Base-by-base conservation (phyloP, 2,329 filamentous ascomycete species). In the Claviceps sp. region DNA sequence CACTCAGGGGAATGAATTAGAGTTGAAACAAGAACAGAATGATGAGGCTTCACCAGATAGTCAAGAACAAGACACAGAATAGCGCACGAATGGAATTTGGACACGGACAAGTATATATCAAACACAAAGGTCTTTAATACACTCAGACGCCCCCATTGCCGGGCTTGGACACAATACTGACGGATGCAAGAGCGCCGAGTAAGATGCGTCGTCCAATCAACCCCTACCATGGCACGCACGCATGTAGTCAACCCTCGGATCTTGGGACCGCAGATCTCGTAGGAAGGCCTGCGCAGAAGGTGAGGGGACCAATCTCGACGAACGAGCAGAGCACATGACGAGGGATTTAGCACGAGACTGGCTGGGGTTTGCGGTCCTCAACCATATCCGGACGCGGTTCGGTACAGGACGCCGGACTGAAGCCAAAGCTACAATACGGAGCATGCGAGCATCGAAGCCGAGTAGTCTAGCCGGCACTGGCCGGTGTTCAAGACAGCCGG, bases 31-130 rank as follows among this genome's bases (percentile, higher is more conserved):
- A 38, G 22, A 13, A 26, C 18, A 38, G n/a, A 13, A 20, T 24
- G 16, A 16, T 30, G 36, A 50, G 50, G 42, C 34, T 30, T 43
- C 18, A 47, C 37, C 34, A 47, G 48, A 50, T 20, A n/a, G 24
- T 8, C 18, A 37, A 11, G 4, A 43, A 36, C 14, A 55, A 48
- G 54, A 55, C 49, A 59, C 53, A 54, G 53, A 42, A 54, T 34
- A 52, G 54, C 47, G 26, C 41, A 51, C 46, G 52, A 42, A 44
- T 47, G 49, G 49, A 6, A 48, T 49, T 30, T 47, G 48, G 43
- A 48, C 52, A 50, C 55, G 61, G 52, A 55, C 60, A 51, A 57
- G 59, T 61, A 50, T 52, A 57, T 59, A 58, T 26, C 49, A 37
- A 22, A n/a, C 30, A 50, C 13, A 22, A 42, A 14, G 3, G 20